Evolutionary conservation across 768 basidiomycete species (phyloP), one percentile per base, ranked within the genome.

Genomic region (Amanita muscaria): DNA sequence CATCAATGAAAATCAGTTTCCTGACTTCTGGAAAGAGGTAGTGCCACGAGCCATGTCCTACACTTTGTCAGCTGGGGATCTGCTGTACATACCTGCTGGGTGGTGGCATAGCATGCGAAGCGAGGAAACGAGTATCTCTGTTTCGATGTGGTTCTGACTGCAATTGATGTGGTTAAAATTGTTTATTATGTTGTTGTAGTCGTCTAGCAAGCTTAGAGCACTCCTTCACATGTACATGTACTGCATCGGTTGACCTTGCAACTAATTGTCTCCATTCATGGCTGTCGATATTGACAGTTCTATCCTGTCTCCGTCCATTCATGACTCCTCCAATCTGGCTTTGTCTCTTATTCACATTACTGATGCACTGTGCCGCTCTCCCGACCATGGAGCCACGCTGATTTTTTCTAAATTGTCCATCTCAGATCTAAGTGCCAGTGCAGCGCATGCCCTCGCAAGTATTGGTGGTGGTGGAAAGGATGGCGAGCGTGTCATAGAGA

Each of bases 91-190:
- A 52, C 94, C 94, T 15, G 84, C 87, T 3, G 81, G 87, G 22
- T 94, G 90, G 90, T 94, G 90, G 90, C 90, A 94, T 61, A 84
- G 83, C 14, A 87, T 90, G 85, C 76, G 80, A 51, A 83, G 80
- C 60, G 87, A 88, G 64, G 74, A 76, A 18, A 77, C 70, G 30
- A 90, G 88, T 64, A 83, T 88, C 58, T 92, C 89, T 33, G 73
- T 92, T 36, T 93, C 91, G 24, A 83, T 90, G 74, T 92, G 89
- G 88, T 93, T 89, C 61, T 93, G 62, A 47, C 10, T 18, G 1
- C 12, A 12, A 21, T n/a, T 14, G 11, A 29, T 27, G n/a, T n/a
- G n/a, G n/a, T n/a, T n/a, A n/a, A n/a, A n/a, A n/a, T n/a, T n/a
- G n/a, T n/a, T n/a, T n/a, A n/a, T n/a, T n/a, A n/a, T n/a, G n/a